These are phyloP conservation scores for Diacronema lutheri DNA, from an alignment of 78 protist species.

Conservation along the genomic window DNA sequence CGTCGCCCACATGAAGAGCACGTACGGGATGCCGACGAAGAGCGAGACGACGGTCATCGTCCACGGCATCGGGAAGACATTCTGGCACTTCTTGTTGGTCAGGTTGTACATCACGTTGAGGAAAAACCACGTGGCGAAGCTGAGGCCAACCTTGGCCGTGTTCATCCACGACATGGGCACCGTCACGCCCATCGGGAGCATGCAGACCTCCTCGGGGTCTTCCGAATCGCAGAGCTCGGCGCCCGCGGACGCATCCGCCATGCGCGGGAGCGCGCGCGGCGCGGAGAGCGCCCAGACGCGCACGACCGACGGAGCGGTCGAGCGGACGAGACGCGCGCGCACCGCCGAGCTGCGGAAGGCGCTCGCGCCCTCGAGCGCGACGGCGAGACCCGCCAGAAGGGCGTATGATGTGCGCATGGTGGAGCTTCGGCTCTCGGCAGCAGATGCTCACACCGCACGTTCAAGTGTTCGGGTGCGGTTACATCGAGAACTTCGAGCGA, in stretches of 20 bases:
- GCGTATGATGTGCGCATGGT: no score
- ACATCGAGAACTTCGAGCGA: no score
- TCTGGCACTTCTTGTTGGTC: constrained; percentile 20
- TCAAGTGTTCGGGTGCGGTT: no score
- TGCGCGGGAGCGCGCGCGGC: neutral
- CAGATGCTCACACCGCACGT: no score
- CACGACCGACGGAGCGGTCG: neutral
- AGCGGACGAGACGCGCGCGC: no score
- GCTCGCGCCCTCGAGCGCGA: no score
- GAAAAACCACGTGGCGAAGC: neutral
- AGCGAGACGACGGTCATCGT: constrained; percentile 21
- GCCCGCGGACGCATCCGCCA: neutral
- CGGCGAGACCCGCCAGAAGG: no score
- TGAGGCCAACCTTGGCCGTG: neutral
- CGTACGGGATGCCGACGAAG: constrained; percentile 10
- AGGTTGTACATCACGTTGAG: constrained; percentile 29
- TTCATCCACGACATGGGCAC: neutral
- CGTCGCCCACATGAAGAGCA: neutral
- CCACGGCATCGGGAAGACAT: constrained; percentile 27
- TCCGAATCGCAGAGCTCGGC: neutral
- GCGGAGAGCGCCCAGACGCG: neutral
- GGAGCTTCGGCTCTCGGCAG: no score
- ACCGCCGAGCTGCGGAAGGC: no score
- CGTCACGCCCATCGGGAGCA: no score
- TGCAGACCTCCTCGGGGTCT: neutral